Evolutionary conservation across 176 grass and related monocot species (phyloP), one percentile per base, ranked within the genome.

Genomic region (Melocanna baccifera): DNA sequence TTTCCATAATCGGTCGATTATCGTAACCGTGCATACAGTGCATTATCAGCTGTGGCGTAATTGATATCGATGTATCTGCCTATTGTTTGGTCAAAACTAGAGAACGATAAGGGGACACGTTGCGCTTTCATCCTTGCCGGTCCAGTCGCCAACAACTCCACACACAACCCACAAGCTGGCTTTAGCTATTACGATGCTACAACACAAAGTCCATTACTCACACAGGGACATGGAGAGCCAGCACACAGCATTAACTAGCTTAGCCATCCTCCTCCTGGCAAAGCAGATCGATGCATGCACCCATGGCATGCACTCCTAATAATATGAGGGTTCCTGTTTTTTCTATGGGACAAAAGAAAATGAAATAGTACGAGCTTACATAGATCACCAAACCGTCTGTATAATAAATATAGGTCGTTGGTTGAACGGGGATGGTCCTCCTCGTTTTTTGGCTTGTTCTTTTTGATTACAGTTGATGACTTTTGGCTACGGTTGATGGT

Each of bases 331-430:
- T 9, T 56, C 1, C 41, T 42, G 6, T 42, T 20, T 67, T 6
- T 42, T 6, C 8, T 69, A 67, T 67, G 34, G 20, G 39, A 14
- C 14, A 56, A 34, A 28, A 85, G 15, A 25, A 58, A 43, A 67
- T 34, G 47, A 10, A 41, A 41, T 53, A 28, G 22, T 41, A 55
- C 47, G 6, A 76, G 45, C 51, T 67, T 56, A 7, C 46, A 29
- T 16, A 5, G 20, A 1, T 67, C 34, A 76, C 47, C 71, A 67
- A 41, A 84, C 23, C 29, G 61, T 53, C 30, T 48, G 14, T 7
- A 20, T 28, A 66, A 46, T 66, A 75, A 84, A 76, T 67, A 66
- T 25, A 2, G 62, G 78, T 69, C 9, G 70, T 68, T 82, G 62
- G 78, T 52, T 58, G 19, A 61, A 42, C 36, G n/a, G 62, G n/a